phyloP scores from a whole-genome alignment of 345 rosid genomes.

The Eucalyptus melliodora region DNA sequence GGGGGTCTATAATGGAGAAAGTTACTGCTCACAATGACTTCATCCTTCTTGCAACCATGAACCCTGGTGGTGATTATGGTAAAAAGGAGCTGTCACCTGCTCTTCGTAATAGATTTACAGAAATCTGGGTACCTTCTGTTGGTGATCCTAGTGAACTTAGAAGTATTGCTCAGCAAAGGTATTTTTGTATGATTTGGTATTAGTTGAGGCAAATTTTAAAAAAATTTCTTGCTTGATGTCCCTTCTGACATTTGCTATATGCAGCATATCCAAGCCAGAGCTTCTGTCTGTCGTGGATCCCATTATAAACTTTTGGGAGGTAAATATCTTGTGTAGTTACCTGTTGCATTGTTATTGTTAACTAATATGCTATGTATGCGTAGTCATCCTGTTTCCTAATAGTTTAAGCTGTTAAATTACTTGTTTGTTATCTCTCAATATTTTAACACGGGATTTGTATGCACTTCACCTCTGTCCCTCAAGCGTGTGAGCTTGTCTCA shows the following conservation, averaged over 20 bases:
- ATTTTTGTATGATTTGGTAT: not conserved
- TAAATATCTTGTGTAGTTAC: constrained; percentile 3
- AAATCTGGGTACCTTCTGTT: constrained; percentile 95
- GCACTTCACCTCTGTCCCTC: not conserved
- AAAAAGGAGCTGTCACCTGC: constrained; percentile 98
- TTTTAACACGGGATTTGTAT: not conserved
- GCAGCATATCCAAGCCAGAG: constrained; percentile 35
- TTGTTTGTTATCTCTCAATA: not conserved
- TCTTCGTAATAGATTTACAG: constrained; percentile 92
- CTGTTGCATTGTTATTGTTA: not conserved
- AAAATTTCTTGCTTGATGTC: not conserved
- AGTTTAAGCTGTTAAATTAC: not conserved
- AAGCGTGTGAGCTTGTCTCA: not conserved
- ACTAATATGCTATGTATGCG: not conserved
- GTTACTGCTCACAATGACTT: constrained; percentile 62
- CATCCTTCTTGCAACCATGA: constrained; percentile 91
- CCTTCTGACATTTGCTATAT: not conserved
- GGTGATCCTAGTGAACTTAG: constrained; percentile 50
- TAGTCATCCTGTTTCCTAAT: not conserved
- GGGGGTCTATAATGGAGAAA: constrained; percentile 66
- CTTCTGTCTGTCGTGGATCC: constrained; percentile 36
- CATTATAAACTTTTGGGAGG: constrained; percentile 74
- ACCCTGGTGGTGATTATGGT: constrained; percentile 99
- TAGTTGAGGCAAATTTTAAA: not conserved
- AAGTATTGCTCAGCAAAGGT: constrained; percentile 66